Evolutionary conservation across 352 stramenopile species (phyloP), one percentile per base, ranked within the genome.

Genomic region (Globisporangium barbulae): DNA sequence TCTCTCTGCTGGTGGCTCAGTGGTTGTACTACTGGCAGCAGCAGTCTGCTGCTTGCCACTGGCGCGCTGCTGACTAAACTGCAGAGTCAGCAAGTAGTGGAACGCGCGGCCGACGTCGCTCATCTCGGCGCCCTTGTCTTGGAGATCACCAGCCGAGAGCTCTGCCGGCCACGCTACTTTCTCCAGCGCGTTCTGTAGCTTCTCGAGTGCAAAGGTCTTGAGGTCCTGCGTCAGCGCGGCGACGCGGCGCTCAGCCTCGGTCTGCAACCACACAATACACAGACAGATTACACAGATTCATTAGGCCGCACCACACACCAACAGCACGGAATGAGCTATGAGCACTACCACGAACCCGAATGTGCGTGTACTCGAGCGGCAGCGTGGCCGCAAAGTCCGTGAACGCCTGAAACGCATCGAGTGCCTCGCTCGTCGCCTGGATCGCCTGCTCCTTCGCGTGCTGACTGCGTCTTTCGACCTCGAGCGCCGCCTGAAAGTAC

Each of bases 381-480:
- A 91, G 61, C 45, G 68, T 59, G 60, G 65, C 53, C 17, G 72
- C 72, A 59, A 78, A 87, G 19, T 37, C 49, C 47, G 72, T 64
- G 58, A 88, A 79, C 22, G 21, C 54, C 13, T 61, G 42, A 31
- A 91, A 88, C 19, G 71, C 73, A 33, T 74, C 66, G 33, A 91
- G 67, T 22, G 77, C 80, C 7, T 73, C 72, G 0, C 44, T 63
- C 2, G 77, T 85, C n/a, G 78, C 77, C 60, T 86, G 58, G 1
- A 65, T 50, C 0, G 80, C 83, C 6, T 70, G 41, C 10, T 56
- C 50, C 52, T 73, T 78, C n/a, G 70, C 72, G 52, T 74, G 35
- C 44, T 85, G 67, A 33, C 80, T 89, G 35, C 73, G 68, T n/a
- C 59, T 69, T 63, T 91, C 80, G 25, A 87, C 74, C 61, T 90